Evolutionary conservation across 768 basidiomycete species (phyloP).

Genomic region (Lentinula guzmanii): DNA sequence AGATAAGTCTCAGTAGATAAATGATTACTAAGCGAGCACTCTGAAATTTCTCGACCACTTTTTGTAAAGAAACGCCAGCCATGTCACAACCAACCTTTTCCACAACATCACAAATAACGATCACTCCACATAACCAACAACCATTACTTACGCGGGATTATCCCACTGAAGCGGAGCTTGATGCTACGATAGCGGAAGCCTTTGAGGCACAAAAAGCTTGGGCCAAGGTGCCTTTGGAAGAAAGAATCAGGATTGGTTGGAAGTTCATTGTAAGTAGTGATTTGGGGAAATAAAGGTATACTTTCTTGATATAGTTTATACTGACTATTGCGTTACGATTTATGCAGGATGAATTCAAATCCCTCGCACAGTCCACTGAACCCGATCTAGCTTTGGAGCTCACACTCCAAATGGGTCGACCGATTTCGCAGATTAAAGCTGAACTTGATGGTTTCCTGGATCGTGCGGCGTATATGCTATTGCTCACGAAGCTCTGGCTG

Average conservation of each 20-base stretch:
- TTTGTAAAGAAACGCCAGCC: too few relatives aligned
- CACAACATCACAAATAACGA: slow-evolving; percentile 61
- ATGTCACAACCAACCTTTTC: not conserved
- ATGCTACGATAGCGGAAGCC: slow-evolving; percentile 42
- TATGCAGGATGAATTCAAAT: slow-evolving; percentile 42
- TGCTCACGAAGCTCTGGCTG: slow-evolving; percentile 66
- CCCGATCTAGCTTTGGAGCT: slow-evolving; percentile 72
- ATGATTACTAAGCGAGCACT: too few relatives aligned
- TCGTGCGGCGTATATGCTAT: slow-evolving; percentile 86
- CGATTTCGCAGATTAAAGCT: slow-evolving; percentile 69
- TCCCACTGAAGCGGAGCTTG: slow-evolving; percentile 53
- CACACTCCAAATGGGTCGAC: slow-evolving; percentile 88
- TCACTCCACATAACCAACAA: slow-evolving; percentile 75
- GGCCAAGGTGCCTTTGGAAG: slow-evolving; percentile 63
- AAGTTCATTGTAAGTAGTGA: slow-evolving; percentile 28
- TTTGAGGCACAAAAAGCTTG: slow-evolving; percentile 73
- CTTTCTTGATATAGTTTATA: too few relatives aligned
- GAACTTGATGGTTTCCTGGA: slow-evolving; percentile 81
- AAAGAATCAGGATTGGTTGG: slow-evolving; percentile 63
- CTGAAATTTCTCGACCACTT: too few relatives aligned
- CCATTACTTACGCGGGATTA: slow-evolving; percentile 64
- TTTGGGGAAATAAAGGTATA: not conserved
- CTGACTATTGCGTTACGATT: not conserved
- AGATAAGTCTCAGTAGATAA: too few relatives aligned
- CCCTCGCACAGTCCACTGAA: slow-evolving; percentile 16